Evolutionary conservation across 129 eudicot species (phyloP).

Genomic region (Lactuca sativa): DNA sequence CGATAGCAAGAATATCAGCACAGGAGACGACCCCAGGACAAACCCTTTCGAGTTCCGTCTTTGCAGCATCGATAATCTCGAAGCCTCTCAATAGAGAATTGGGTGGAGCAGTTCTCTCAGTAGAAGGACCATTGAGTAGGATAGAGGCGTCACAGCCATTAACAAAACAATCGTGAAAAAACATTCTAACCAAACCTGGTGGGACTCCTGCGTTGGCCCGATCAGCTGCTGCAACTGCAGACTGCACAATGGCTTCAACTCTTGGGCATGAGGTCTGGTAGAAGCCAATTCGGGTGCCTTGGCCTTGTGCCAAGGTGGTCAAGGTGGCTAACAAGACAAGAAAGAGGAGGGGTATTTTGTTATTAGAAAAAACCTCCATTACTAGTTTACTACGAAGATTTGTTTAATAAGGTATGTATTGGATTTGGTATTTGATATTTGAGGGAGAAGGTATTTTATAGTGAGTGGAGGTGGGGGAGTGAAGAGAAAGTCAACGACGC

Average conservation of each 20-base stretch:
- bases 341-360: constrained; percentile 2
- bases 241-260: constrained; percentile 51
- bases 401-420: no score
- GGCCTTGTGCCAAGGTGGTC: constrained; percentile 29
- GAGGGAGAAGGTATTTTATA: constrained; percentile 8
- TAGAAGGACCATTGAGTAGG: no score
- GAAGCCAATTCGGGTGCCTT: constrained; percentile 44
- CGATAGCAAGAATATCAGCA: constrained; percentile 29
- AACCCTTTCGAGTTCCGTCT: no score
- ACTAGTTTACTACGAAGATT: not conserved
- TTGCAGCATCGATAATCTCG: no score
- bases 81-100: no score
- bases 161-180: no score
- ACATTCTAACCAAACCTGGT: no score
- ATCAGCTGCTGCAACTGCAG: constrained; percentile 40
- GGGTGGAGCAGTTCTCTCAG: no score
- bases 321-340: constrained; percentile 29
- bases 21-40: constrained; percentile 10
- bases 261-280: constrained; percentile 49
- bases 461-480: not conserved
- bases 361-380: constrained; percentile 7
- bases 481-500: not conserved
- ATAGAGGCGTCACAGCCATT: no score
- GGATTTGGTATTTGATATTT: not conserved
- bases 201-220: constrained; percentile 27